Conservation (phyloP, 1,139 yeast species). For the Debaryomycetaceae sp. region DNA sequence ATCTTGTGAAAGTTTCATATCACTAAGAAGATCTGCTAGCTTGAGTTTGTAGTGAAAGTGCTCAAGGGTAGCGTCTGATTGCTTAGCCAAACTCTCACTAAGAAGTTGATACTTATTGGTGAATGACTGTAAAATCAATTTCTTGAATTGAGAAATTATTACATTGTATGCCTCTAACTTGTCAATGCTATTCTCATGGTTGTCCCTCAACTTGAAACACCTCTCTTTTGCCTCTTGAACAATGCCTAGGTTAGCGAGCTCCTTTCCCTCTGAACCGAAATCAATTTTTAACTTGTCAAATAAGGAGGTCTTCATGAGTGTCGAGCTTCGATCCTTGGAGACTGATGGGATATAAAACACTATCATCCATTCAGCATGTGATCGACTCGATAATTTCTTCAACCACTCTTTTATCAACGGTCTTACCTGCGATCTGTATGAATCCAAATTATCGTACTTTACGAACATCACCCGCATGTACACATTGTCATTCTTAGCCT, state of each 20-base stretch:
- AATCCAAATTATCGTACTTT: conserved; percentile 62
- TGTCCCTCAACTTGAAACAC: conserved; percentile 40
- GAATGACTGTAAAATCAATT: conserved; percentile 54
- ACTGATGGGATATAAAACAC: conserved; percentile 51
- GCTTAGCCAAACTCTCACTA: conserved; percentile 29
- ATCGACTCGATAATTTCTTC: conserved; percentile 39
- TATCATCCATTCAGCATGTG: conserved; percentile 61
- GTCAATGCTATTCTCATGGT: conserved; percentile 32
- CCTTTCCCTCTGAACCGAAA: conserved; percentile 51
- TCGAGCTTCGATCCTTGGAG: conserved; percentile 38
- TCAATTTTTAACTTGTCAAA: conserved; percentile 66
- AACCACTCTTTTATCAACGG: conserved; percentile 85
- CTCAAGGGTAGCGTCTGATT: conserved; percentile 16
- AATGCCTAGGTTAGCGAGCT: conserved; percentile 16
- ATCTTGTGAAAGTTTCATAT: conserved; percentile 56
- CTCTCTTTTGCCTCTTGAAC: conserved; percentile 21
- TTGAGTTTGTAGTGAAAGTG: conserved; percentile 15
- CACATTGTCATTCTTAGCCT: conserved; percentile 31
- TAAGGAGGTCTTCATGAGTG: conserved; percentile 49
- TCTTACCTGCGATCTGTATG: conserved; percentile 73
- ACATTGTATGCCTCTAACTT: conserved; percentile 50
- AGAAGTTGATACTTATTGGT: conserved; percentile 43
- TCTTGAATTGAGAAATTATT: conserved; percentile 45
- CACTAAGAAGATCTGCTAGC: conserved; percentile 33
- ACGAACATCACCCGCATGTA: conserved; percentile 70